Percentiles rank a stretch among this genome's conserved stretches.
These are phyloP conservation scores for Tubosaeta sp. DNA, from an alignment of 768 basidiomycete genomes.

Conservation along the genomic window DNA sequence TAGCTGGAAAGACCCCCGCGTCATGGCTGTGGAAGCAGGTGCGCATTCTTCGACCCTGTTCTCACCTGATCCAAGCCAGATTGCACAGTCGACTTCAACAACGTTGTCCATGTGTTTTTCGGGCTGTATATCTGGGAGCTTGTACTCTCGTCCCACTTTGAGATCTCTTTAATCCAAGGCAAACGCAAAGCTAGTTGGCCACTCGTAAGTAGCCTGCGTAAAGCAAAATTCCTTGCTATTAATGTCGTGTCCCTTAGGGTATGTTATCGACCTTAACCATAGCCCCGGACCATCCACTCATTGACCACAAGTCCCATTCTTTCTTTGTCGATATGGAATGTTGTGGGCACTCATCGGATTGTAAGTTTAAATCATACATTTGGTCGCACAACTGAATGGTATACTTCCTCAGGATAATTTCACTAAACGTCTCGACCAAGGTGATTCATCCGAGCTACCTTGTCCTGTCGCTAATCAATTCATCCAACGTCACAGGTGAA, in stretches of 20 bases:
- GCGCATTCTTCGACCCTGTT: constrained; percentile 4
- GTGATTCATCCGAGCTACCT: constrained; percentile 1
- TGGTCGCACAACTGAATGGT: neutral
- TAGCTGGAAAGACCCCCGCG: constrained; percentile 21
- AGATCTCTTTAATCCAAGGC: constrained; percentile 59
- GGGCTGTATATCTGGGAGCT: constrained; percentile 70
- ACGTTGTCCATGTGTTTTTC: constrained; percentile 58
- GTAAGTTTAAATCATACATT: constrained; percentile 31
- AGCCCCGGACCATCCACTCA: constrained; percentile 2
- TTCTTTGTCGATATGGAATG: constrained; percentile 70
- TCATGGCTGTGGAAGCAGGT: constrained; percentile 23
- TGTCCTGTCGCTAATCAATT: neutral
- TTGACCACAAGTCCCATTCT: constrained; percentile 49
- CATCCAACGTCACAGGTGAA: constrained; percentile 40
- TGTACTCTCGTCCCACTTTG: constrained; percentile 58
- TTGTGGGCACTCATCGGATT: constrained; percentile 60
- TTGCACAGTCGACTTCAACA: constrained; percentile 49
- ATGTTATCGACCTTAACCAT: constrained; percentile 2
- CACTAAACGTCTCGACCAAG: constrained; percentile 45
- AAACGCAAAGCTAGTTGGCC: constrained; percentile 65
- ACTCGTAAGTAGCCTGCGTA: constrained; percentile 43
- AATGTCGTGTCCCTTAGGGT: constrained; percentile 12
- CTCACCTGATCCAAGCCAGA: constrained; percentile 1
- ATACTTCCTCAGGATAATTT: constrained; percentile 44
- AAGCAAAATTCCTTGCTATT: neutral